Conservation (phyloP, 148 eudicot species). For the Simmondsia chinensis region DNA sequence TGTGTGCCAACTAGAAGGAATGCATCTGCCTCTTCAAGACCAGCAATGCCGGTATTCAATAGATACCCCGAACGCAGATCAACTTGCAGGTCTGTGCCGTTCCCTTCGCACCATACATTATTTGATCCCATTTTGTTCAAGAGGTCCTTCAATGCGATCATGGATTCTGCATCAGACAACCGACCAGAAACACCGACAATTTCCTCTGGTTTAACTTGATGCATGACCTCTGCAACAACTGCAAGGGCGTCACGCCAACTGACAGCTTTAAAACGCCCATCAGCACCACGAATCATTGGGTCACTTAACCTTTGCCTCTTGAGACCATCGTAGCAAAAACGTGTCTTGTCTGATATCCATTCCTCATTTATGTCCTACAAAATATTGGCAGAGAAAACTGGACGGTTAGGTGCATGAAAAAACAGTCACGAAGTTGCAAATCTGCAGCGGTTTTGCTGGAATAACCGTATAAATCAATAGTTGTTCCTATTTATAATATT, state of each 20-base stretch:
- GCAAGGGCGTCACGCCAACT: slow-evolving; percentile 98
- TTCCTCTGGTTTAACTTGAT: slow-evolving; percentile 74
- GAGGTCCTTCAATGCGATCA: slow-evolving; percentile 91
- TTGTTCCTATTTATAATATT: no score
- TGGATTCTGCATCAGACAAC: slow-evolving; percentile 94
- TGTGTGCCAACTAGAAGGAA: slow-evolving; percentile 94
- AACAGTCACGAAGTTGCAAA: not conserved
- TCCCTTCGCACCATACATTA: slow-evolving; percentile 91
- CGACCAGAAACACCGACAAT: slow-evolving; percentile 92
- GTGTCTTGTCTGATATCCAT: slow-evolving; percentile 98
- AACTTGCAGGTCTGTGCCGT: slow-evolving; percentile 67
- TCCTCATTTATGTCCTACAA: slow-evolving; percentile 94
- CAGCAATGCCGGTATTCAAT: slow-evolving; percentile 75
- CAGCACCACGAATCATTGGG: slow-evolving; percentile 94
- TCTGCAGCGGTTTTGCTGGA: no score
- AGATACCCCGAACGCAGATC: slow-evolving; percentile 94
- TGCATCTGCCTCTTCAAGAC: slow-evolving; percentile 89
- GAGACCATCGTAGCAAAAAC: slow-evolving; percentile 94
- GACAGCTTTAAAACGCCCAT: slow-evolving; percentile 88
- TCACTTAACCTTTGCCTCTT: slow-evolving; percentile 98
- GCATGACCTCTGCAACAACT: slow-evolving; percentile 80
- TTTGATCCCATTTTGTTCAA: slow-evolving; percentile 89
- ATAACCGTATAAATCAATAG: no score
- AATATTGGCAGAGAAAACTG: slow-evolving; percentile 9
- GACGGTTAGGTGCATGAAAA: not conserved